Conservation (phyloP, 495 filamentous ascomycete genomes). For the Pyrenula massariospora region DNA sequence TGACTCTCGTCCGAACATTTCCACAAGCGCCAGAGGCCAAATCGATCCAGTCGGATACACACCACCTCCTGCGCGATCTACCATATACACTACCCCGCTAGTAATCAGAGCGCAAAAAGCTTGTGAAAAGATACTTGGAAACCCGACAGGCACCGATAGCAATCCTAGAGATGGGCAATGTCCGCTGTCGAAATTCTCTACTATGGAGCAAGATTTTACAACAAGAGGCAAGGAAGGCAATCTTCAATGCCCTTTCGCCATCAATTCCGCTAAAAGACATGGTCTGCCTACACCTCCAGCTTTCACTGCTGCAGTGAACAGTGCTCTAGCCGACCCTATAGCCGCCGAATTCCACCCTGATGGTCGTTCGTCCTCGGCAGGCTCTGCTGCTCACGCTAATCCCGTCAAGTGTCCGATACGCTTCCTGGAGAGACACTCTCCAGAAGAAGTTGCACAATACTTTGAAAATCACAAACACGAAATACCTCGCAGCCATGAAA, state of each 20-base stretch:
- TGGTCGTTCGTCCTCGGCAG: constrained; percentile 21
- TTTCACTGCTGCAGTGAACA: constrained; percentile 17
- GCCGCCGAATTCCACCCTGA: constrained; percentile 27
- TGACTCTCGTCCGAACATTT: too few relatives aligned
- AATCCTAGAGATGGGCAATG: not conserved
- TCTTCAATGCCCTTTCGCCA: constrained; percentile 34
- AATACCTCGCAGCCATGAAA: constrained; percentile 77
- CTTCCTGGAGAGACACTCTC: constrained; percentile 76
- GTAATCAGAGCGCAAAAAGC: not conserved
- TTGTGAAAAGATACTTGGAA: not conserved
- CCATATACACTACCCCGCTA: not conserved
- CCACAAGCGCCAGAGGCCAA: too few relatives aligned
- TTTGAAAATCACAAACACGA: constrained; percentile 89
- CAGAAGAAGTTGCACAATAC: constrained; percentile 81
- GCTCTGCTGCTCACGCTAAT: constrained; percentile 37
- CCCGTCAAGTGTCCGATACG: constrained; percentile 71
- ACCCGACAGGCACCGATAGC: not conserved
- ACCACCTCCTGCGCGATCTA: not conserved
- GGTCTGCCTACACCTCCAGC: constrained; percentile 8
- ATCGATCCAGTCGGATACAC: too few relatives aligned
- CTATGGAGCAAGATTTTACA: constrained; percentile 34
- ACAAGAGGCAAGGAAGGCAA: constrained; percentile 26
- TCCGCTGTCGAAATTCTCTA: constrained; percentile 14
- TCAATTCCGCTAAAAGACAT: constrained; percentile 12
- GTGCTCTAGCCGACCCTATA: constrained; percentile 31